Percentiles rank a stretch among this genome's conserved stretches.
These are phyloP conservation scores for Miamiensis avidus DNA, from an alignment of 169 alveolate genomes.

Conservation along the genomic window DNA sequence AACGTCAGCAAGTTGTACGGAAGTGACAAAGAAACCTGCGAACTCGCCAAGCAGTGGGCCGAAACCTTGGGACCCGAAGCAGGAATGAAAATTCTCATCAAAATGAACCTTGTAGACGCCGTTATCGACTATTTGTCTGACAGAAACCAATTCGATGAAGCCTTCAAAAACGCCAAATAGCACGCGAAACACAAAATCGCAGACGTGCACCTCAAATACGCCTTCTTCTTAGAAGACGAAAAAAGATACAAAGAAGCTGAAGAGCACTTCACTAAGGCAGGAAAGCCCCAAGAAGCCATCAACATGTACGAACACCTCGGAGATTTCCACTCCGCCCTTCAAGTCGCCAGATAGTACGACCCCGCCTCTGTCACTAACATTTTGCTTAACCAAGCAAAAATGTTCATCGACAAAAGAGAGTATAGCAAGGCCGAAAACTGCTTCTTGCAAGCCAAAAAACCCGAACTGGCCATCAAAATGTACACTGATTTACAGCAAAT, in stretches of 20 bases:
- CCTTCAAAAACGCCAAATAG: slow-evolving; percentile 87
- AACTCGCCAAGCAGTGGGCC: slow-evolving; percentile 89
- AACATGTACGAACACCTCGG: slow-evolving; percentile 91
- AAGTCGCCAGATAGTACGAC: slow-evolving; percentile 87
- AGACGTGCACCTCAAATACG: slow-evolving; percentile 89
- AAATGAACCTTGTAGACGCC: slow-evolving; percentile 87
- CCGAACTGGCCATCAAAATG: slow-evolving; percentile 85
- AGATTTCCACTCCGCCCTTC: slow-evolving; percentile 90
- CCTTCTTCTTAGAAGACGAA: slow-evolving; percentile 88
- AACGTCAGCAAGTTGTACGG: slow-evolving; percentile 93
- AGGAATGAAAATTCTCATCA: slow-evolving; percentile 70
- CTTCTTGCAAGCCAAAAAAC: slow-evolving; percentile 84
- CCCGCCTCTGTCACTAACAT: slow-evolving; percentile 81
- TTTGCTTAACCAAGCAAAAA: slow-evolving; percentile 81
- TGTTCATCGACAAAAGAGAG: slow-evolving; percentile 81
- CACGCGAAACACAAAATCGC: slow-evolving; percentile 88
- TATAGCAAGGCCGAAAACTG: slow-evolving; percentile 88
- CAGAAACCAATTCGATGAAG: slow-evolving; percentile 87
- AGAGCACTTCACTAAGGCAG: slow-evolving; percentile 89
- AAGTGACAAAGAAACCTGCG: slow-evolving; percentile 86
- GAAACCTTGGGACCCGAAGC: slow-evolving; percentile 78
- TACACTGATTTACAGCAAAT: slow-evolving; percentile 70
- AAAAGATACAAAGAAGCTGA: slow-evolving; percentile 90
- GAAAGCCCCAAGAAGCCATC: slow-evolving; percentile 92
- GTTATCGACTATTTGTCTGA: slow-evolving; percentile 89